These are phyloP conservation scores for Botrytis tulipae DNA, from an alignment of 2,329 filamentous ascomycete species.

Conservation along the genomic window DNA sequence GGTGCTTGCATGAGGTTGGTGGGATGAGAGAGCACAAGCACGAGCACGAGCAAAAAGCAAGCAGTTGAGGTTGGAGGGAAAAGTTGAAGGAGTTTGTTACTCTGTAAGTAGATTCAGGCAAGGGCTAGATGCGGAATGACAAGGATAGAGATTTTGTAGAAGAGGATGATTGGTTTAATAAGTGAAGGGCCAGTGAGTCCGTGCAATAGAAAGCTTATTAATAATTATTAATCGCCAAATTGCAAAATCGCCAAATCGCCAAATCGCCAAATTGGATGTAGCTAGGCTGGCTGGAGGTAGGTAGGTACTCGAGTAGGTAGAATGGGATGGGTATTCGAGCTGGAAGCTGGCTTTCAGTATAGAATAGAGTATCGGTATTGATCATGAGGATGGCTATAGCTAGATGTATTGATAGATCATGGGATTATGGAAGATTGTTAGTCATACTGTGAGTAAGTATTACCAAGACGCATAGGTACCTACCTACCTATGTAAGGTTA, in stretches of 20 bases:
- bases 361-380: background rate
- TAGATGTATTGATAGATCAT: no score
- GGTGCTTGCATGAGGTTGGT: background rate
- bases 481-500: background rate
- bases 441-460: background rate
- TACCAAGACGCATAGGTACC: background rate
- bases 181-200: background rate
- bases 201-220: constrained; percentile 6
- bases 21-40: background rate
- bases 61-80: background rate
- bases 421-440: no score
- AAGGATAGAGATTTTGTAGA: background rate
- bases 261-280: background rate
- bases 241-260: background rate
- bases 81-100: background rate
- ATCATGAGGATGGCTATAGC: background rate
- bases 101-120: background rate
- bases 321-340: background rate
- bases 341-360: background rate
- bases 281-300: background rate
- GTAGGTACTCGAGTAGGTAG: background rate
- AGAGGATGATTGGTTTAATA: background rate
- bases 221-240: background rate
- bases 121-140: constrained; percentile 7
- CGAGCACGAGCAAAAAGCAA: background rate